Evolutionary conservation across 1,284 basidiomycete species (phyloP), one percentile per base, ranked within the genome.

Genomic region (Cryptococcus amylolentus): DNA sequence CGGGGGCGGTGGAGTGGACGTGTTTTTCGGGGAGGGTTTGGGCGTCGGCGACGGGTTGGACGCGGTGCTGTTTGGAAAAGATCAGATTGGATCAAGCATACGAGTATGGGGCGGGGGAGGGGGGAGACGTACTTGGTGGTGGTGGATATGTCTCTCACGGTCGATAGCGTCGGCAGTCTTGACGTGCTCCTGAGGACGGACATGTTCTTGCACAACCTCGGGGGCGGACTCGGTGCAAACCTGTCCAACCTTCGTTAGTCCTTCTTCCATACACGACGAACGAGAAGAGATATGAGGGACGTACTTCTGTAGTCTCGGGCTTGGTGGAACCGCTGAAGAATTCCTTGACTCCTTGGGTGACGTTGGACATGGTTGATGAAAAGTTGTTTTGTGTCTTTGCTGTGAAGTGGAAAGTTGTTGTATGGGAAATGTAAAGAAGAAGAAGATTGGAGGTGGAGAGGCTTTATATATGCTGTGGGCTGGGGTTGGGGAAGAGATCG

Each of bases 191-290:
- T 69, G 54, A 18, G 63, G 69, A 45, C 61, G 57, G 61, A 76
- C 55, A 57, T 67, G 58, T 64, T 77, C 75, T 61, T 77, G 67
- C 38, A 67, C 62, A 52, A 77, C 68, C 59, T 72, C 70, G 41
- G 74, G 72, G 46, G 68, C 71, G 56, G 66, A 64, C 60, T 75
- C 73, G 37, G 71, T 63, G 66, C 72, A 75, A 61, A 76, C 73
- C 69, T 74, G 58, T 23, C 5, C 23, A 3, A 12, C 6, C 10
- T 20, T 12, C 18, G 42, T 44, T 20, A 44, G 46, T 18, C 23
- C 3, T 10, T n/a, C 4, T 2, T 31, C 31, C 9, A 12, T 3
- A 31, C 31, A 13, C 5, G 16, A 13, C 9, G 31, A 26, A 16
- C 46, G 26, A 42, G 20, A 16, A 16, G 41, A 42, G 2, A 46